These are phyloP conservation scores for Hura crepitans DNA, from an alignment of 441 rosid genomes.

Conservation along the genomic window DNA sequence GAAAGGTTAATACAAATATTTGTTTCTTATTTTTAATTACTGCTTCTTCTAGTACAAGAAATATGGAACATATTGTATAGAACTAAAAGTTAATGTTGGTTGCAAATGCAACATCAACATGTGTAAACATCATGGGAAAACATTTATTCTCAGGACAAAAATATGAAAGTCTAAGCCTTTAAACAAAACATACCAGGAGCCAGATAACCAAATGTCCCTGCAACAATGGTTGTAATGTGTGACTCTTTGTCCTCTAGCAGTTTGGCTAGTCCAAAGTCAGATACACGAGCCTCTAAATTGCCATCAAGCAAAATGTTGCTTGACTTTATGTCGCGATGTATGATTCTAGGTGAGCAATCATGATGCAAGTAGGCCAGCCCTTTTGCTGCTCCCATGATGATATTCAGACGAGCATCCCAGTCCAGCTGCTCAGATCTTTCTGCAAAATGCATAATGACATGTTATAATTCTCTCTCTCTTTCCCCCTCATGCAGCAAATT, in stretches of 20 bases:
- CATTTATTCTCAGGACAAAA: no score
- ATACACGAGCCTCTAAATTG: conserved; percentile 94
- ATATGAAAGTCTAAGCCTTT: conserved; percentile 2
- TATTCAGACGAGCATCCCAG: conserved; percentile 92
- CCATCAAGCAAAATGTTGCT: conserved; percentile 97
- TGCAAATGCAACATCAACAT: neutral
- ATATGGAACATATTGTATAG: neutral
- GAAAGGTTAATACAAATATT: no score
- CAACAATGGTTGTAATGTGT: conserved; percentile 97
- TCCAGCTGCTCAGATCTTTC: conserved; percentile 86
- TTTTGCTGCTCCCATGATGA: conserved; percentile 93
- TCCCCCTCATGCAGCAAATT: neutral
- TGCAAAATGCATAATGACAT: conserved; percentile 34
- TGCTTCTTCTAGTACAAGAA: neutral
- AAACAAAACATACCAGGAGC: conserved; percentile 75
- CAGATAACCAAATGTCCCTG: conserved; percentile 95
- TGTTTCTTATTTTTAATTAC: no score
- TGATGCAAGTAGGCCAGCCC: conserved; percentile 97
- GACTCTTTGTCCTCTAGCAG: conserved; percentile 93
- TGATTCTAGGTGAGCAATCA: conserved; percentile 96
- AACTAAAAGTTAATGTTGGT: neutral
- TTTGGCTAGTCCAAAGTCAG: conserved; percentile 97
- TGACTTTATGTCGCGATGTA: conserved; percentile 97
- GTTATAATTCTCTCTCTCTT: neutral
- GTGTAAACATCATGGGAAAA: conserved; percentile 10